These are phyloP conservation scores for Candida pseudocylindracea DNA, from an alignment of 1,139 yeast species.

Conservation along the genomic window DNA sequence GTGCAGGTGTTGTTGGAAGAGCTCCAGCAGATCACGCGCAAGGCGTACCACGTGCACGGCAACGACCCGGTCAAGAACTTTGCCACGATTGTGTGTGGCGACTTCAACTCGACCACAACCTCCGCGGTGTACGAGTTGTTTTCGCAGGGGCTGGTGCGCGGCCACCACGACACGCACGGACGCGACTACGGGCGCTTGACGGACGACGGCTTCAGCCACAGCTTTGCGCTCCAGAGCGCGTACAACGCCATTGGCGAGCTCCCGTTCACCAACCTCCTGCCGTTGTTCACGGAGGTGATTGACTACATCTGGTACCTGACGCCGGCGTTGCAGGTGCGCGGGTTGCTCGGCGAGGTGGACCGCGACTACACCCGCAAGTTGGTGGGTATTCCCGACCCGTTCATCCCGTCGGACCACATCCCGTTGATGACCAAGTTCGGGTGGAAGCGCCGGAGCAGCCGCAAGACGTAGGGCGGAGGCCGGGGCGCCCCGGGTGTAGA, in stretches of 20 bases:
- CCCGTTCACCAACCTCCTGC: conserved; percentile 87
- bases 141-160: conserved; percentile 51
- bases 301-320: conserved; percentile 95
- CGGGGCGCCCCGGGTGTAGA: too few relatives aligned
- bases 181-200: conserved; percentile 85
- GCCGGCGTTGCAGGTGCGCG: conserved; percentile 54
- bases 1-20: conserved; percentile 84
- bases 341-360: conserved; percentile 71
- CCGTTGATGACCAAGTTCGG: conserved; percentile 53
- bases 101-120: conserved; percentile 71
- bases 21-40: conserved; percentile 39
- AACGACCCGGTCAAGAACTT: conserved; percentile 36
- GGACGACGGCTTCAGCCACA: conserved; percentile 70
- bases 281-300: conserved; percentile 78
- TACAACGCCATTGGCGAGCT: conserved; percentile 57
- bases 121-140: conserved; percentile 87
- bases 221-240: conserved; percentile 65
- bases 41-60: conserved; percentile 21
- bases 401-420: conserved; percentile 88
- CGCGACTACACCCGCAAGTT: conserved; percentile 49
- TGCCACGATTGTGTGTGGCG: conserved; percentile 80
- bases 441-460: too few relatives aligned
- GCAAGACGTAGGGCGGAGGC: too few relatives aligned
- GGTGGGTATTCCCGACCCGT: conserved; percentile 87
- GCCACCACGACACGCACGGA: conserved; percentile 65